A percentile compares a stretch with the other conserved stretches of the same genome.
These are phyloP conservation scores for Lodderomyces margitis DNA, from an alignment of 1,139 yeast genomes.

Conservation along the genomic window DNA sequence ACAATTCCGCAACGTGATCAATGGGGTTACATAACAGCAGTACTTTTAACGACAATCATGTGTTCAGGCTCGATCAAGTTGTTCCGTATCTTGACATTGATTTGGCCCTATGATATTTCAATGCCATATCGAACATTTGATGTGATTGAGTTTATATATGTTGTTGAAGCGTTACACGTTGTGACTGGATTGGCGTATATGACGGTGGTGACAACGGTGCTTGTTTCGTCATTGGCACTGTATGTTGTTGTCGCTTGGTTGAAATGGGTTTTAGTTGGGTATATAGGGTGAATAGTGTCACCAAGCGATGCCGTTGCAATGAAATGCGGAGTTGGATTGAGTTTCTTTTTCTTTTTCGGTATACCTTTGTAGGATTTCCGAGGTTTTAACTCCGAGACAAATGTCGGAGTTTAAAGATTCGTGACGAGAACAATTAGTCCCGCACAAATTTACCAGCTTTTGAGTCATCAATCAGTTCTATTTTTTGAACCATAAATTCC, in stretches of 20 bases:
- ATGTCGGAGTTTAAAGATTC: too few relatives aligned
- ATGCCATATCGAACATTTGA: constrained; percentile 61
- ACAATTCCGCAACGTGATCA: constrained; percentile 21
- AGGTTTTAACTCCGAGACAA: too few relatives aligned
- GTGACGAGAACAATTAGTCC: too few relatives aligned
- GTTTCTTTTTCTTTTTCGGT: too few relatives aligned
- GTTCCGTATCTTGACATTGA: constrained; percentile 89
- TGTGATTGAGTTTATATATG: constrained; percentile 59
- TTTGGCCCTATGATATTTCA: constrained; percentile 92
- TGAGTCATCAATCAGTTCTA: too few relatives aligned
- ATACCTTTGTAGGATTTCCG: too few relatives aligned
- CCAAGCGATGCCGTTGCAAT: too few relatives aligned
- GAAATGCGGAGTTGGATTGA: too few relatives aligned
- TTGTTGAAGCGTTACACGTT: constrained; percentile 63
- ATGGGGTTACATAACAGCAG: constrained; percentile 25
- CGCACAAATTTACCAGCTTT: too few relatives aligned
- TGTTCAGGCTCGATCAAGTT: constrained; percentile 77
- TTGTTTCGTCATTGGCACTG: constrained; percentile 1
- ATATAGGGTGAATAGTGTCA: neutral
- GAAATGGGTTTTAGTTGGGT: neutral
- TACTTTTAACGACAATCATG: constrained; percentile 64
- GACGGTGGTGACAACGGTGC: neutral
- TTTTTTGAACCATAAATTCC: neutral
- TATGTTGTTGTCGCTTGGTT: neutral
- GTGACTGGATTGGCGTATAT: constrained; percentile 21